A percentile compares a stretch with the other conserved stretches of the same genome.
These are phyloP conservation scores for Auriculariales sp. DNA, from an alignment of 768 basidiomycete genomes.

Conservation along the genomic window DNA sequence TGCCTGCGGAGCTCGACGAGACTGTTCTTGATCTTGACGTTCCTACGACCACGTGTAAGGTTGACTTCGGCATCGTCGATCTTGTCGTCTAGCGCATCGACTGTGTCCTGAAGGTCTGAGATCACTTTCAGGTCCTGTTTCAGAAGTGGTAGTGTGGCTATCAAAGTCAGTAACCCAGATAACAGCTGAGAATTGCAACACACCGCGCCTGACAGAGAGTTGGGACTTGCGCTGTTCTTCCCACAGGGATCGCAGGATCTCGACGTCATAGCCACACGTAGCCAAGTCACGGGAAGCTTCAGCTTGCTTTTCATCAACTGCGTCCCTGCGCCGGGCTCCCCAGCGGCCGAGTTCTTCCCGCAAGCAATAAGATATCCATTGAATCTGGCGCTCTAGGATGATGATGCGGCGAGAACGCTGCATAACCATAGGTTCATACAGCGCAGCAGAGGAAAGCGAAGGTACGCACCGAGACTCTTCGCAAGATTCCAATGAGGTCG, in stretches of 20 bases:
- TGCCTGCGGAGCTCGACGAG: background rate
- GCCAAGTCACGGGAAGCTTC: conserved; percentile 9
- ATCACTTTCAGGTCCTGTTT: conserved; percentile 20
- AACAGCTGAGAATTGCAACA: conserved; percentile 10
- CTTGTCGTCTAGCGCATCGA: conserved; percentile 13
- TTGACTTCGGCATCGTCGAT: conserved; percentile 8
- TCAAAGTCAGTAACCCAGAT: background rate
- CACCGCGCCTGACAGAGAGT: conserved; percentile 16
- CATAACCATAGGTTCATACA: background rate
- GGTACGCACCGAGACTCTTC: background rate
- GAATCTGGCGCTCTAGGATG: conserved; percentile 20
- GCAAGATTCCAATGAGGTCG: conserved; percentile 16
- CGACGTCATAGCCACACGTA: conserved; percentile 7
- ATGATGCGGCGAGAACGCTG: conserved; percentile 17
- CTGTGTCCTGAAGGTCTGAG: conserved; percentile 16
- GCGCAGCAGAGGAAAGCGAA: background rate
- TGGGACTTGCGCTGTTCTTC: conserved; percentile 17
- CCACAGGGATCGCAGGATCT: conserved; percentile 19
- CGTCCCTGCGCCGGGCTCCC: conserved; percentile 12
- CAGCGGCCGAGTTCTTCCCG: conserved; percentile 19
- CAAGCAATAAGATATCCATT: conserved; percentile 13
- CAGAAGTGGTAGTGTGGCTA: conserved; percentile 9
- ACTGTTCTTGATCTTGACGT: background rate
- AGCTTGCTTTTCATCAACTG: conserved; percentile 7
- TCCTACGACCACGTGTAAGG: conserved; percentile 4